Evolutionary conservation across 768 basidiomycete genomes (phyloP).

Genomic region (Psilocybe sp.): DNA sequence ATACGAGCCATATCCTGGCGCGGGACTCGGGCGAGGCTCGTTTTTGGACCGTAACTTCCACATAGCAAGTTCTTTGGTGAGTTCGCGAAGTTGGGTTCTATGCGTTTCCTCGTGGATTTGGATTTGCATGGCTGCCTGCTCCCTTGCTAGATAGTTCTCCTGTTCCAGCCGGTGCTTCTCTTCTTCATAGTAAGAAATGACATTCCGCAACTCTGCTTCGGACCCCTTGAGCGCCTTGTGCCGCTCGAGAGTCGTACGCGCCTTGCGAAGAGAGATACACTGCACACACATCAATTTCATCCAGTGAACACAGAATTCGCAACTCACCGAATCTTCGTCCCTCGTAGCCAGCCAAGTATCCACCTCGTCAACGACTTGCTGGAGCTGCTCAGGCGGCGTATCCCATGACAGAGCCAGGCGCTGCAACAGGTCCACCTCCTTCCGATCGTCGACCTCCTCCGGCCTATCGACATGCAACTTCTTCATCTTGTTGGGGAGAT

Average conservation of each 20-base stretch:
- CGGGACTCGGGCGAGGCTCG: slow-evolving; percentile 29
- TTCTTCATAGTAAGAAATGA: not conserved
- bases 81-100: too few relatives aligned
- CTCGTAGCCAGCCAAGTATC: slow-evolving; percentile 48
- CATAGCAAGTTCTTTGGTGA: too few relatives aligned
- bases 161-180: not conserved
- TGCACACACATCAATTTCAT: not conserved
- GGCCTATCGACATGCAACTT: slow-evolving; percentile 63
- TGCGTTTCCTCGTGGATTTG: too few relatives aligned
- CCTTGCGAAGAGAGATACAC: slow-evolving; percentile 16
- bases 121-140: not conserved
- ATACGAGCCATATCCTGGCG: slow-evolving; percentile 7
- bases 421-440: slow-evolving; percentile 35
- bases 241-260: slow-evolving; percentile 10
- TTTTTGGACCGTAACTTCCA: slow-evolving; percentile 27
- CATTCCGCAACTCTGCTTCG: not conserved
- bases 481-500: slow-evolving; percentile 55
- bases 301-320: slow-evolving; percentile 12
- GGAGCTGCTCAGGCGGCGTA: slow-evolving; percentile 30
- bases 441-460: slow-evolving; percentile 30
- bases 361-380: slow-evolving; percentile 43
- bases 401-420: slow-evolving; percentile 38
- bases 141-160: not conserved
- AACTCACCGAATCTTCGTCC: slow-evolving; percentile 35
- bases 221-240: slow-evolving; percentile 7